Evolutionary conservation across 2,329 filamentous ascomycete genomes (phyloP), one percentile per base, ranked within the genome.

Genomic region (Rhynchosporium secalis): DNA sequence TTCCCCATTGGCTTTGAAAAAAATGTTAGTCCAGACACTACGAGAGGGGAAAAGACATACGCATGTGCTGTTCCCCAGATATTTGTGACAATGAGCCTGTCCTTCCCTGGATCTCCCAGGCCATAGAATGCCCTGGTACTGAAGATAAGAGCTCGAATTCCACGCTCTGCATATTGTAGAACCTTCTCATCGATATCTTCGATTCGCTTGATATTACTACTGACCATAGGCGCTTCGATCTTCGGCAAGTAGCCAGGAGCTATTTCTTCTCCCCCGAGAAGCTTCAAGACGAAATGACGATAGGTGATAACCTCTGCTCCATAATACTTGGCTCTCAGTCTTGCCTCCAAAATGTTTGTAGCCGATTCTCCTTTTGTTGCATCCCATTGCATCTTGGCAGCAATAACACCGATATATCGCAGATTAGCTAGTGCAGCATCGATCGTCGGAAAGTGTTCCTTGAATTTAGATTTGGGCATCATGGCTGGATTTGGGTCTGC

Each of bases 1-100:
- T 98, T 62, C 95, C 94, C 80, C 96, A 99, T 91, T 99, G 95
- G 5, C 93, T 96, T 51, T 51, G 1, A 36, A 36, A 20, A 63
- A 38, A 46, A 62, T 29, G 68, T 72, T 70, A 75, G 69, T 66
- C 62, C 57, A 45, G 43, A 57, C 46, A 29, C 26, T 13, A 28
- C 61, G 61, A 61, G 43, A 59, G 26, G 47, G 58, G 10, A 46
- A 43, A 2, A 41, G 12, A 57, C 91, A 85, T 90, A 96, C 91
- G 94, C 93, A 81, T 97, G 94, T 65, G 92, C 90, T 20, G 94
- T 98, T 58, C 94, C 93, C 76, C 96, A 96, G 29, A 96, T 88
- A 71, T 97, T 98, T n/a, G 94, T 98, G 60, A 98, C 87, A 57
- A 97, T 88, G 8, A 90, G 85, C 36, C 92, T 76, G 15, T 84